phyloP scores from a whole-genome alignment of 345 rosid species.

The Cardamine chenopodiifolia region DNA sequence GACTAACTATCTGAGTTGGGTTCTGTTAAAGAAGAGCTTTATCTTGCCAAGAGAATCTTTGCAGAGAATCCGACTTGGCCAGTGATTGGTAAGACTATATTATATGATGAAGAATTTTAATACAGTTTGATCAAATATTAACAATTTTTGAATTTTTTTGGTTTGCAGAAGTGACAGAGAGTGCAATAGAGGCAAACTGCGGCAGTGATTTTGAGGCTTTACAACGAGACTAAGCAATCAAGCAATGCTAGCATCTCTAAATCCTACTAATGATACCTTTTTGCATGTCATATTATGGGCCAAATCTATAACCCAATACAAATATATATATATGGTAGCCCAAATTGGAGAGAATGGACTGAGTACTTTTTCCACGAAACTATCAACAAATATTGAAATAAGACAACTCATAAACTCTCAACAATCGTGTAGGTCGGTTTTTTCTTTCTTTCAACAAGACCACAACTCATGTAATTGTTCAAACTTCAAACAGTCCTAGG shows the following conservation, averaged over 20 bases:
- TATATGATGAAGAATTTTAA: not conserved
- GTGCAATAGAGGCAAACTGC: constrained; percentile 94
- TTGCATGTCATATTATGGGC: constrained; percentile 6
- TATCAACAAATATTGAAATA: not conserved
- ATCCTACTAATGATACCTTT: constrained; percentile 46
- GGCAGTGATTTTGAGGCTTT: constrained; percentile 74
- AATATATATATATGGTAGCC: constrained; percentile 25
- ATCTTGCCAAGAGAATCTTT: constrained; percentile 62
- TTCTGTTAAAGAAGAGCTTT: constrained; percentile 68
- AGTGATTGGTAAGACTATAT: constrained; percentile 60
- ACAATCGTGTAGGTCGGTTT: not conserved
- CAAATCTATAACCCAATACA: not conserved
- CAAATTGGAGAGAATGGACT: constrained; percentile 3
- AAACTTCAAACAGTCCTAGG: not conserved
- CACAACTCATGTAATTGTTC: not conserved
- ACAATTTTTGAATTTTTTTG: not conserved
- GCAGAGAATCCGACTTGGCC: constrained; percentile 85
- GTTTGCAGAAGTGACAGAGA: constrained; percentile 85
- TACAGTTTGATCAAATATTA: not conserved
- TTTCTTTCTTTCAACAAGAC: too few species aligned
- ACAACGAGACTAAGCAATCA: constrained; percentile 66
- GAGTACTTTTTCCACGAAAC: not conserved
- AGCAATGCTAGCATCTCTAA: constrained; percentile 77
- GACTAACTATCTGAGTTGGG: constrained; percentile 78
- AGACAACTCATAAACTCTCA: not conserved